Evolutionary conservation across 116 monocot genomes (phyloP), one percentile per base, ranked within the genome.

Genomic region (Phalaenopsis hybrid): DNA sequence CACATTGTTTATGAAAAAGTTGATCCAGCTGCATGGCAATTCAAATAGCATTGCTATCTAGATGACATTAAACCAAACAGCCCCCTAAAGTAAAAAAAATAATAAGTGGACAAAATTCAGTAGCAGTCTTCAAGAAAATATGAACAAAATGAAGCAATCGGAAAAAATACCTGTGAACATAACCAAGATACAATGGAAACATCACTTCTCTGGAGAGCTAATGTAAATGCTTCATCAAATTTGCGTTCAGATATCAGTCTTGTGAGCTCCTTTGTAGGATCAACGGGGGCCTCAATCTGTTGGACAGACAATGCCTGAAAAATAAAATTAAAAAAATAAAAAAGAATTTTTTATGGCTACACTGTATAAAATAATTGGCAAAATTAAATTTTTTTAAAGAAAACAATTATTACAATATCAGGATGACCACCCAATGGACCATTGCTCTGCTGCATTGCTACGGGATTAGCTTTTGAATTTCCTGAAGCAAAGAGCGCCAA

Each of bases 191-290:
- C 95, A 45, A 95, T 86, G 20, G 90, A 86, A 41, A 95, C 91
- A 78, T 95, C 93, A 82, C 92, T 95, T 82, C 89, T 91, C 81
- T 95, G 95, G n/a, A 95, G 95, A 57, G 93, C 91, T 67, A 86
- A 75, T 8, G 89, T 95, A 80, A 95, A 95, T 41, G 95, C 93
- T 82, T 95, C 95, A 25, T 93, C 95, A 85, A 87, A 95, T 77
- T 93, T 95, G 58, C 77, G 83, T n/a, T 93, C 93, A 55, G 91
- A 84, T 81, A 95, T 83, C 72, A 91, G 82, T 85, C 91, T 91
- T 44, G 86, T 55, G 21, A 95, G 55, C 79, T 93, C 93, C 76
- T 93, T 95, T 52, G 81, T 93, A 46, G 93, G 93, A 82, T 93
- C 91, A 45, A 92, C n/a, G 20, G 88, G 88, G 77, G 84, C 87